A percentile compares a stretch with the other conserved stretches of the same genome.
These are phyloP conservation scores for Thermomucor indicae-seudaticae DNA, from an alignment of 371 early-diverging fungal species.

Conservation along the genomic window DNA sequence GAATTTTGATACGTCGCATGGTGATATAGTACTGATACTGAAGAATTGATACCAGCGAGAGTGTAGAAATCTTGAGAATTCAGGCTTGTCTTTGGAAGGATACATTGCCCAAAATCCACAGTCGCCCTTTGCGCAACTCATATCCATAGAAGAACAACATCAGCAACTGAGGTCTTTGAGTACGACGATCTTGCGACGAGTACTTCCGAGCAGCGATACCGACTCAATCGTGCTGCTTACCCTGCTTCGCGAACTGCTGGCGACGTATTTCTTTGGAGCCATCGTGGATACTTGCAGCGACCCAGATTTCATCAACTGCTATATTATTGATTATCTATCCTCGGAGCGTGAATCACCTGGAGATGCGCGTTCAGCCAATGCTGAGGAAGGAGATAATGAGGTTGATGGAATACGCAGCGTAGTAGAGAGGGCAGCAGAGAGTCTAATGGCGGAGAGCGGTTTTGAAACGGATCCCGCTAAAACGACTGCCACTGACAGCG, in stretches of 20 bases:
- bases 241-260: conserved; percentile 34
- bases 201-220: conserved; percentile 25
- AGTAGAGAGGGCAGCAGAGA: conserved; percentile 25
- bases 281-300: conserved; percentile 31
- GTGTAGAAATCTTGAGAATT: conserved; percentile 39
- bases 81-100: conserved; percentile 26
- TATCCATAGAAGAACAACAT: conserved; percentile 38
- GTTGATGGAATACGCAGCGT: conserved; percentile 15
- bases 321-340: conserved; percentile 32
- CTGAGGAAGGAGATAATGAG: background rate
- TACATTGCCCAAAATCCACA: conserved; percentile 36
- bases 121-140: conserved; percentile 45
- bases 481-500: background rate
- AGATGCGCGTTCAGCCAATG: too few species aligned
- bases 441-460: conserved; percentile 13
- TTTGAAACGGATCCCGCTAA: background rate
- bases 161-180: conserved; percentile 30
- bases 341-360: background rate
- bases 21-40: conserved; percentile 1
- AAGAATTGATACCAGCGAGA: conserved; percentile 29
- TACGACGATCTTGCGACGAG: conserved; percentile 26
- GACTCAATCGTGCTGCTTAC: conserved; percentile 25
- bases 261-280: conserved; percentile 32
- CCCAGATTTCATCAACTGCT: conserved; percentile 42
- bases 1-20: background rate